Evolutionary conservation across 352 stramenopile genomes (phyloP), one percentile per base, ranked within the genome.

Genomic region (Pythium insidiosum): DNA sequence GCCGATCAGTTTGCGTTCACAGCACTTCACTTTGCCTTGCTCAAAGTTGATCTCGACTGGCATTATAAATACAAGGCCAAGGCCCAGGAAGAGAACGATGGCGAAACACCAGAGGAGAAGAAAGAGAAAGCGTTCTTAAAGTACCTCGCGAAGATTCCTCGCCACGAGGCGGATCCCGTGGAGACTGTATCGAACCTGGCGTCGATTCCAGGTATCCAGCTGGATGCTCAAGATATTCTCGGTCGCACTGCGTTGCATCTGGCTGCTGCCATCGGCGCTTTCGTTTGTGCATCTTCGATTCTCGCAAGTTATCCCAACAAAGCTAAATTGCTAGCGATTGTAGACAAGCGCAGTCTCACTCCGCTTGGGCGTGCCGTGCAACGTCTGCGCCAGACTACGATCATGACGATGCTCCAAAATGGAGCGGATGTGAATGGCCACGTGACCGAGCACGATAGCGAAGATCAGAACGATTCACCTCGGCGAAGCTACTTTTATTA

Each of bases 401-500:
- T 90, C 26, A 87, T 83, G 66, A 88, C 73, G 9, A 43, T 90
- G 6, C 47, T 90, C 10, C 74, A 86, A 38, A 77, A 74, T 45
- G 58, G 69, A 6, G 73, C 74, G 6, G 52, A 73, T 23, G 69
- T 88, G 2, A 54, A 74, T 19, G 73, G 68, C 13, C 66, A 58
- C 3, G 64, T 88, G 30, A 64, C 53, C 0, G 43, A 84, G 24
- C 57, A 57, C 24, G 55, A 51, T 1, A 24, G 24, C 6, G 38
- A 51, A 18, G 33, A 26, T 15, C n/a, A n/a, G n/a, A n/a, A n/a
- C n/a, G n/a, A n/a, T n/a, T n/a, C n/a, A n/a, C n/a, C n/a, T n/a
- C n/a, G n/a, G n/a, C n/a, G n/a, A n/a, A 88, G 78, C 38, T 86
- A 83, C 56, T 90, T 88, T 38, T 88, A 84, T 43, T 69, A 85